A percentile compares a stretch with the other conserved stretches of the same genome.
These are phyloP conservation scores for Conoideocrella luteorostrata DNA, from an alignment of 2,329 filamentous ascomycete species.

Conservation along the genomic window DNA sequence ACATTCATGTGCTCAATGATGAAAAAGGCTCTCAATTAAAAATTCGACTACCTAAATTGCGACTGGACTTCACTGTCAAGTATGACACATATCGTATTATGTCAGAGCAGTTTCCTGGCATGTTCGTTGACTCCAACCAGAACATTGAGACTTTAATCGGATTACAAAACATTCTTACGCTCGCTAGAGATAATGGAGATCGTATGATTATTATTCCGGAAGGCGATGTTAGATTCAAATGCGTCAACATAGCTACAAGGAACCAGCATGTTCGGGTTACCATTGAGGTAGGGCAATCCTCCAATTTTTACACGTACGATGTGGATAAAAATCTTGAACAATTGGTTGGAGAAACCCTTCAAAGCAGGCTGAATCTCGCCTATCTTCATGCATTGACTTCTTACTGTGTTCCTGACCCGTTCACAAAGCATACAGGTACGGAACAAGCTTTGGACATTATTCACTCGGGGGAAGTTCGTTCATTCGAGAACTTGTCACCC, in stretches of 20 bases:
- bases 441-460: conserved; percentile 47
- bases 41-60: conserved; percentile 38
- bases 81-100: conserved; percentile 18
- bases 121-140: conserved; percentile 34
- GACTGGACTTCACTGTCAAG: conserved; percentile 9
- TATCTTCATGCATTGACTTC: conserved; percentile 51
- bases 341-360: conserved; percentile 42
- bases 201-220: conserved; percentile 33
- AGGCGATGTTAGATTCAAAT: no score
- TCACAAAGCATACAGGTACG: conserved; percentile 45
- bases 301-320: conserved; percentile 33
- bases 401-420: conserved; percentile 40
- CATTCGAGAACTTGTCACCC: conserved; percentile 20
- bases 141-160: conserved; percentile 40
- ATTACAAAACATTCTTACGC: conserved; percentile 37
- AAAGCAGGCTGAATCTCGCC: conserved; percentile 44
- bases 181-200: conserved; percentile 20
- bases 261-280: no score
- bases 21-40: conserved; percentile 18
- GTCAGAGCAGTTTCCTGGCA: conserved; percentile 42
- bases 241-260: no score
- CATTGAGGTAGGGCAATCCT: no score
- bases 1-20: background rate
- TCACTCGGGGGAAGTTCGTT: conserved; percentile 39
- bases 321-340: conserved; percentile 44